Percentiles rank a stretch among this genome's conserved stretches.
Conservation (phyloP, 129 eudicot species). For the Kitagawia praeruptora region DNA sequence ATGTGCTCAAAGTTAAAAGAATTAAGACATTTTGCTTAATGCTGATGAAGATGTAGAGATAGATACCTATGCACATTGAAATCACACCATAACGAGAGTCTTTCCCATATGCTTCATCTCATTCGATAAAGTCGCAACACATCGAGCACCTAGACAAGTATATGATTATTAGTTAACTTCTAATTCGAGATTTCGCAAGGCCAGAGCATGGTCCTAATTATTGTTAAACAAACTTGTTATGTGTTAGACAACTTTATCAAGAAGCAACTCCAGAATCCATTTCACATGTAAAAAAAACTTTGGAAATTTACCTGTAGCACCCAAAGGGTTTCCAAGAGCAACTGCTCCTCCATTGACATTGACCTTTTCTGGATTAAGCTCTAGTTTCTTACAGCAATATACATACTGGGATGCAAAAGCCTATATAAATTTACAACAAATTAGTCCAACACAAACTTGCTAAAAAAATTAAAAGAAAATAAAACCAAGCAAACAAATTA, state of each 20-base stretch:
- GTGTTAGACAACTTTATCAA: neutral
- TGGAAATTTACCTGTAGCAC: too few species aligned
- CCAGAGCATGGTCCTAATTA: too few species aligned
- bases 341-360: too few species aligned
- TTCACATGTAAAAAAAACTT: too few species aligned
- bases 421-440: too few species aligned
- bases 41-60: neutral
- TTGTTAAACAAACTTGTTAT: neutral
- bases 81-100: slow-evolving; percentile 60
- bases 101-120: slow-evolving; percentile 69
- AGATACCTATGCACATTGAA: slow-evolving; percentile 69
- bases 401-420: too few species aligned
- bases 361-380: too few species aligned
- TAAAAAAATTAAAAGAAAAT: too few species aligned
- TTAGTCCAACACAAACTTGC: too few species aligned
- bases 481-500: too few species aligned
- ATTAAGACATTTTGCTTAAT: neutral
- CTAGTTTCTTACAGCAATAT: too few species aligned
- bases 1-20: neutral
- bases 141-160: slow-evolving; percentile 46
- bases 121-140: slow-evolving; percentile 56
- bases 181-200: neutral
- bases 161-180: neutral
- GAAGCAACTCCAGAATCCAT: neutral
- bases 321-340: too few species aligned